Base-by-base conservation (phyloP, 805 yeast species). In the Yamadazyma takamatsuzukensis region DNA sequence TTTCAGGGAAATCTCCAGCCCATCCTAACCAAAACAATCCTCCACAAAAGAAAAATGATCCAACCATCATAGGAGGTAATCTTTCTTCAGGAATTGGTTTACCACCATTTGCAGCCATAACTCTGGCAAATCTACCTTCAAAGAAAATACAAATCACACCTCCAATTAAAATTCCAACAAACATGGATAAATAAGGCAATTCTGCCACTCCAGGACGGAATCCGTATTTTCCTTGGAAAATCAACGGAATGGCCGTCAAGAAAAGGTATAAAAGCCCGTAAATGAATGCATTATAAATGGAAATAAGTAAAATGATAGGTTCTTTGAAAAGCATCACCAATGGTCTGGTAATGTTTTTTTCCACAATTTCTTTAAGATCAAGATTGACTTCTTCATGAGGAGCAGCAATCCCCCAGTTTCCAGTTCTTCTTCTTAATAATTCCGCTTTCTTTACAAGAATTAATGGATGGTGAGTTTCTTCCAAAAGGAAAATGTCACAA, bases 1-100 rank as follows among this genome's bases (percentile, higher is more conserved):
- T 58, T 21, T 79, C 57, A 30, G 74, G 80, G 57, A 79, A 88
- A 42, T 76, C 72, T 52, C 95, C 96, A 7, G 90, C 66, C 96
- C 96, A 88, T 36, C 84, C 76, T 55, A 88, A 69, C 95, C 95
- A 83, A 49, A 87, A 69, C 41, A 87, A 64, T 33, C 96, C 96
- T 33, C 76, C 65, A 18, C 94, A 82, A 64, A 88, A 85, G 6
- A 72, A 52, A 33, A 84, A 43, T 15, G 80, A 78, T 19, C 95
- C 89, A 26, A 72, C 57, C 59, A 85, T 73, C 82, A 87, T 76
- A 67, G 89, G 78, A 12, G 80, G 76, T 36, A 88, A 65, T 57
- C 96, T 76, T 21, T 79, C 82, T 57, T 88, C 96, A 0, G 96
- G 94, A 13, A 80, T 73, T 0, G 79, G 72, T 25, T 54, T 56